Percentiles rank a stretch among this genome's conserved stretches.
phyloP scores from a whole-genome alignment of 148 eudicot species.

The Cornus florida region DNA sequence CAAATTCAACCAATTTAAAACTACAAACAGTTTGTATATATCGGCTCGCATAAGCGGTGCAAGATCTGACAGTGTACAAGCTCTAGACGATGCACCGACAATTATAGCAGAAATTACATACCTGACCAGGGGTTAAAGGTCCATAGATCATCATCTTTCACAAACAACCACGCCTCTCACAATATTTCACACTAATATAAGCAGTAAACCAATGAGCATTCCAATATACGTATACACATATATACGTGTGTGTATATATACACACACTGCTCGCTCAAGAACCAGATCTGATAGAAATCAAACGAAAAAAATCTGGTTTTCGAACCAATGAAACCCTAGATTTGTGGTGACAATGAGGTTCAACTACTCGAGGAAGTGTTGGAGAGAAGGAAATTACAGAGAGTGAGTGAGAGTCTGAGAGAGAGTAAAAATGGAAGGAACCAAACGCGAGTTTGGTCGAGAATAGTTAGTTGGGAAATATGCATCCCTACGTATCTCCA shows the following conservation, averaged over 20 bases:
- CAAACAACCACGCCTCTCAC: background rate
- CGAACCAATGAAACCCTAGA: slow-evolving; percentile 7
- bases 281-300: slow-evolving; percentile 4
- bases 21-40: background rate
- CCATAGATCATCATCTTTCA: slow-evolving; percentile 35
- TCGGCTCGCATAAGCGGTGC: background rate
- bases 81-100: background rate
- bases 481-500: background rate
- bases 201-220: background rate
- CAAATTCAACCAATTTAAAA: background rate
- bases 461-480: background rate
- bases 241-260: background rate
- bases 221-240: background rate
- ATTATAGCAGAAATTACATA: background rate
- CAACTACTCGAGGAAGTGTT: background rate
- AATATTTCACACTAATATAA: background rate
- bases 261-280: background rate
- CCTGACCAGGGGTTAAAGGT: slow-evolving; percentile 51
- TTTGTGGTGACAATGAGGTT: slow-evolving; percentile 4
- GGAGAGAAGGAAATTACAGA: too few relatives aligned
- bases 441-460: background rate
- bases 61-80: background rate
- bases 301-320: background rate
- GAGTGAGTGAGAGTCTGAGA: background rate
- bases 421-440: background rate